These are phyloP conservation scores for Taxillus chinensis DNA, from an alignment of 164 flowering plant genomes.

Conservation along the genomic window DNA sequence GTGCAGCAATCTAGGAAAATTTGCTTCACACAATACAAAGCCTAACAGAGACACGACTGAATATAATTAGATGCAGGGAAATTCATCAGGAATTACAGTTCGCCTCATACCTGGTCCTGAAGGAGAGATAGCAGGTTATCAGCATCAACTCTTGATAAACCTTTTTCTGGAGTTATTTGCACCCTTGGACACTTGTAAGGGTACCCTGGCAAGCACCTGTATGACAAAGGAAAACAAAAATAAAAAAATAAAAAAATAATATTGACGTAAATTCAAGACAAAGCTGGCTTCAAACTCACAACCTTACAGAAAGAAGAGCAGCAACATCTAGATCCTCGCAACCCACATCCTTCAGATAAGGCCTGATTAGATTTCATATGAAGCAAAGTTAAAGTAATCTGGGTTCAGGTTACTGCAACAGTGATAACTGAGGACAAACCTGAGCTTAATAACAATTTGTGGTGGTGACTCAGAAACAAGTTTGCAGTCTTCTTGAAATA, in stretches of 20 bases:
- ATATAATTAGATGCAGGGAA: background rate
- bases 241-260: background rate
- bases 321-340: conserved; percentile 59
- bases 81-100: background rate
- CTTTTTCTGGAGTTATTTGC: conserved; percentile 64
- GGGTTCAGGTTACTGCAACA: background rate
- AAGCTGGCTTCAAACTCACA: conserved; percentile 1
- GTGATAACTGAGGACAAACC: conserved; percentile 26
- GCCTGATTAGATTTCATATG: conserved; percentile 38
- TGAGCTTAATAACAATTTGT: conserved; percentile 52
- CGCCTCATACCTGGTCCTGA: conserved; percentile 55
- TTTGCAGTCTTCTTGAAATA: conserved; percentile 85
- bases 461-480: conserved; percentile 61
- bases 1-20: too few relatives aligned
- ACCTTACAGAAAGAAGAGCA: conserved; percentile 74
- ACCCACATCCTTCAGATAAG: conserved; percentile 71
- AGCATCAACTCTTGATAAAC: conserved; percentile 53
- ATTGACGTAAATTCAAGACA: background rate
- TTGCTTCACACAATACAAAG: too few relatives aligned
- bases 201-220: conserved; percentile 84
- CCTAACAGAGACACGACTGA: background rate
- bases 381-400: background rate
- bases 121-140: conserved; percentile 67
- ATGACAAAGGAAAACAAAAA: background rate
- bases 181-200: conserved; percentile 89